Base-by-base conservation (phyloP, 176 grass and related monocot genomes). In the Zizania latifolia region DNA sequence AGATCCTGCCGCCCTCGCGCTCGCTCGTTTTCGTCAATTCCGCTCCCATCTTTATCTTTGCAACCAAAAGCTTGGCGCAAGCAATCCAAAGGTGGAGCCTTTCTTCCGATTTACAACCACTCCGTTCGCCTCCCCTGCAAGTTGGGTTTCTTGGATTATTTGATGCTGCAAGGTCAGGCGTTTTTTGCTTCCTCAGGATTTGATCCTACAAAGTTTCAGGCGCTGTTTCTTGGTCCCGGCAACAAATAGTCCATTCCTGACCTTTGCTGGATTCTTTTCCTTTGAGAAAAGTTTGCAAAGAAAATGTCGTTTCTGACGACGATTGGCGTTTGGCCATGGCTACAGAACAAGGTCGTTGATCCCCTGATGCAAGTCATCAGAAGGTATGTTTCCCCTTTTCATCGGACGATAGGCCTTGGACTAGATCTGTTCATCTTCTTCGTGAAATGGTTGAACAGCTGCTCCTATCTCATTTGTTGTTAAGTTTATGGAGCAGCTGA, bases 301-400 rank as follows among this genome's bases (percentile, higher is more conserved):
- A 57, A 65, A 55, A 96, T 96, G 92, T 43, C 71, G 10, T 30
- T 86, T 21, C 21, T 76, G 8, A 76, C 39, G 28, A 81, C 74
- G 27, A 79, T 56, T 36, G 62, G 84, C 60, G 67, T 89, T 27
- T 31, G 84, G n/a, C 32, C 82, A 17, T 97, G 93, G 93, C 35
- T 97, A 34, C 69, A 93, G 51, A 59, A 19, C 48, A 97, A 61
- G 83, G 71, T 93, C 38, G 36, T 88, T 34, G 87, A 97, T 43
- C 90, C 90, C 64, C 15, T 97, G 4, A 32, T 93, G 41, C 85
- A 89, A 50, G 92, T 97, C 2, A 79, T 97, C 58, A 84, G 66
- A 69, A 97, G 90, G 93, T 96, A 63, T 8, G 13, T 51, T 19
- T 1, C 62, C 33, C 1, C 14, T 6, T 6, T 2, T 6, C 48